Evolutionary conservation across 208 protist species (phyloP).

Genomic region (Trypanosoma theileri): DNA sequence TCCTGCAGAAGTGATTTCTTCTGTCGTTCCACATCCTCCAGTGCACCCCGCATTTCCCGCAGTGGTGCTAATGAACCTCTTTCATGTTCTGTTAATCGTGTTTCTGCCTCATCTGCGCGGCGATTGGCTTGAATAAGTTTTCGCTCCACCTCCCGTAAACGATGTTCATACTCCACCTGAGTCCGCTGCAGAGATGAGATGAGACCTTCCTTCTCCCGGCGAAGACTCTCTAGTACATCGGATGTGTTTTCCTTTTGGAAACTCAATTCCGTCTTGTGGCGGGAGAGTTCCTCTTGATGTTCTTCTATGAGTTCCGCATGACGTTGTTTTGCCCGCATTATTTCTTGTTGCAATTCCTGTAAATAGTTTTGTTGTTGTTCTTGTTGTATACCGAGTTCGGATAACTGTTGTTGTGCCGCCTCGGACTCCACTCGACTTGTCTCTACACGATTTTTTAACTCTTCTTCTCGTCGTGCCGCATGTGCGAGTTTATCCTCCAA

Average conservation of each 20-base stretch:
- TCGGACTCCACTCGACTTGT: constrained; percentile 2
- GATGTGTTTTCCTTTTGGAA: constrained; percentile 34
- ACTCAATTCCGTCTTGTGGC: constrained; percentile 27
- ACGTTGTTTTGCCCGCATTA: constrained; percentile 27
- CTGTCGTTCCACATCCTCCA: constrained; percentile 52
- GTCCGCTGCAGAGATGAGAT: constrained; percentile 37
- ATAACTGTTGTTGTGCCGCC: neutral
- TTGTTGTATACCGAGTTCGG: constrained; percentile 8
- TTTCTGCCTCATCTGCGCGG: constrained; percentile 58
- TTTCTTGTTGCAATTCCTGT: constrained; percentile 36
- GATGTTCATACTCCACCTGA: constrained; percentile 53
- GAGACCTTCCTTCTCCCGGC: constrained; percentile 52
- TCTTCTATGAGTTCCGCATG: neutral
- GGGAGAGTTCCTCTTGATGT: constrained; percentile 15
- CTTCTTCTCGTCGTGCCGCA: neutral
- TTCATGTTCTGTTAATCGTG: constrained; percentile 52
- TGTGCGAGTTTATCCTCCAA: constrained; percentile 49
- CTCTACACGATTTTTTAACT: neutral
- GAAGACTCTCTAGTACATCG: constrained; percentile 22
- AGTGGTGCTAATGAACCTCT: constrained; percentile 41
- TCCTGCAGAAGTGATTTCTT: constrained; percentile 23
- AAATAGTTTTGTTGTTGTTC: constrained; percentile 27
- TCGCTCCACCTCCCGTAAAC: constrained; percentile 48
- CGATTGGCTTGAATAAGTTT: constrained; percentile 50
- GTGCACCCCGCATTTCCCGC: constrained; percentile 49